Conservation (phyloP, 1,284 basidiomycete genomes). For the Amylostereum areolatum region DNA sequence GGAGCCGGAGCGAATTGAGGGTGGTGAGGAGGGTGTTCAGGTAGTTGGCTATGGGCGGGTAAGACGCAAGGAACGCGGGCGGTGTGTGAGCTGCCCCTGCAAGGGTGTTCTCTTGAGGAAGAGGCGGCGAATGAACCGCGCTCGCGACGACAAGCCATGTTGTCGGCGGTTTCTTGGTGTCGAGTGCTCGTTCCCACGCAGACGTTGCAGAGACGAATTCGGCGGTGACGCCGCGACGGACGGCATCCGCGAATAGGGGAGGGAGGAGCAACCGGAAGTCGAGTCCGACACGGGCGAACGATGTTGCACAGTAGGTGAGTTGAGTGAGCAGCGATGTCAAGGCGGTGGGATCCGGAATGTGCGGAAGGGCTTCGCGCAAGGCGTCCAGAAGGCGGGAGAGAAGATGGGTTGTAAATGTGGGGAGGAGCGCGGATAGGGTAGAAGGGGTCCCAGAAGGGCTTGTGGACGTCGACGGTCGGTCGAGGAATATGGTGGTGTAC, state of each 20-base stretch:
- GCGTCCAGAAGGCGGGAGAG: slow-evolving; percentile 56
- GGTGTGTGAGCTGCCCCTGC: slow-evolving; percentile 46
- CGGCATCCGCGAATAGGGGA: slow-evolving; percentile 57
- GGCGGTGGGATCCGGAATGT: slow-evolving; percentile 54
- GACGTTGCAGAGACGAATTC: slow-evolving; percentile 30
- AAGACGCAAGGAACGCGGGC: slow-evolving; percentile 63
- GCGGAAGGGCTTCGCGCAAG: slow-evolving; percentile 42
- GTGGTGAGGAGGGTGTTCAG: slow-evolving; percentile 72
- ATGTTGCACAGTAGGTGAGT: slow-evolving; percentile 87
- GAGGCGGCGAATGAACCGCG: slow-evolving; percentile 18
- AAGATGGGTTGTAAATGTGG: slow-evolving; percentile 45
- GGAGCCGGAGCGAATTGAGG: slow-evolving; percentile 77
- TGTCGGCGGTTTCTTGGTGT: slow-evolving; percentile 11
- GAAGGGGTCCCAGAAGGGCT: slow-evolving; percentile 14
- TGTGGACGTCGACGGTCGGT: slow-evolving; percentile 33
- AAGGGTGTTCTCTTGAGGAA: slow-evolving; percentile 12
- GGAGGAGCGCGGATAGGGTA: slow-evolving; percentile 42
- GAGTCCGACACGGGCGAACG: slow-evolving; percentile 87
- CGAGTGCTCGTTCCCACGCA: slow-evolving; percentile 1
- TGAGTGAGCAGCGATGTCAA: slow-evolving; percentile 86
- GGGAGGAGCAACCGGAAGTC: slow-evolving; percentile 72
- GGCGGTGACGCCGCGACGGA: slow-evolving; percentile 35
- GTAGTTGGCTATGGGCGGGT: slow-evolving; percentile 72
- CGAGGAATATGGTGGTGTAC: slow-evolving; percentile 86
- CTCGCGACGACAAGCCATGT: slow-evolving; percentile 13